These are phyloP conservation scores for Scopulariopsis brevicaulis DNA, from an alignment of 2,329 filamentous ascomycete genomes.

Conservation along the genomic window DNA sequence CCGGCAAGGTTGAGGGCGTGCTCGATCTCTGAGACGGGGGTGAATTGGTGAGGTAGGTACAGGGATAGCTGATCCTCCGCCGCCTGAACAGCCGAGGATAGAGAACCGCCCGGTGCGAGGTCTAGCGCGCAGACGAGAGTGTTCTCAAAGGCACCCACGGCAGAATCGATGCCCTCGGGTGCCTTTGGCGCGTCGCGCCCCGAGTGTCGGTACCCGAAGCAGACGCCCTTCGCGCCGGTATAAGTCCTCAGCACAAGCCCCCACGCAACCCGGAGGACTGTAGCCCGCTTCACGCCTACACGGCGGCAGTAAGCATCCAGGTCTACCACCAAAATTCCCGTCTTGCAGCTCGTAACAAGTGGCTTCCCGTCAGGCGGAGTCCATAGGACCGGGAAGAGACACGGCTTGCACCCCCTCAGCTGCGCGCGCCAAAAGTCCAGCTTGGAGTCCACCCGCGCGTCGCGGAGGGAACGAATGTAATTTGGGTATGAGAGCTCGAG, in stretches of 20 bases:
- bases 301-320: conserved; percentile 29
- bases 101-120: conserved; percentile 17
- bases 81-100: conserved; percentile 19
- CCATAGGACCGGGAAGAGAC: conserved; percentile 28
- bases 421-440: conserved; percentile 33
- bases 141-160: conserved; percentile 35
- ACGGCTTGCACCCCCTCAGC: conserved; percentile 24
- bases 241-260: conserved; percentile 43
- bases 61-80: conserved; percentile 18
- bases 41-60: conserved; percentile 27
- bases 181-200: conserved; percentile 31
- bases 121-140: conserved; percentile 21
- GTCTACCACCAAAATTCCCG: conserved; percentile 25
- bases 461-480: conserved; percentile 24
- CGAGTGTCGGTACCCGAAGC: conserved; percentile 39
- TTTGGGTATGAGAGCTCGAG: conserved; percentile 22
- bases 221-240: conserved; percentile 36
- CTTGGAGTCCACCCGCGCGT: conserved; percentile 19
- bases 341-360: conserved; percentile 24
- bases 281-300: conserved; percentile 29
- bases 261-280: conserved; percentile 48
- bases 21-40: conserved; percentile 32
- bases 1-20: conserved; percentile 31
- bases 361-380: conserved; percentile 12
- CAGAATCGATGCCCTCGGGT: conserved; percentile 23